Evolutionary conservation across 1,284 basidiomycete genomes (phyloP).

Genomic region (Naganishia albida): DNA sequence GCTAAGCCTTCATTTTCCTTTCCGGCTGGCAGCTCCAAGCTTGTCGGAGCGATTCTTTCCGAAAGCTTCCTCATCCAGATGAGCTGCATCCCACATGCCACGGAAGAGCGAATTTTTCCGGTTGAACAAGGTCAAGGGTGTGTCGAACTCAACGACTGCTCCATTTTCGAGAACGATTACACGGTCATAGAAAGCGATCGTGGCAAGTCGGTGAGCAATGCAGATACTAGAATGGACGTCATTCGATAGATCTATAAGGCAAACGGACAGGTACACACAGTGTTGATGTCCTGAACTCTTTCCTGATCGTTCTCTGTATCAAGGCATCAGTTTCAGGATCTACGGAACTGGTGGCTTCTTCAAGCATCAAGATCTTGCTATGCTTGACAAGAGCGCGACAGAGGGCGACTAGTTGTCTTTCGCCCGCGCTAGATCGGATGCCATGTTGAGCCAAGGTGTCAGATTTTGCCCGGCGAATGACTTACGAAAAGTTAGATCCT

Average conservation of each 20-base stretch:
- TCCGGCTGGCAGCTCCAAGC: no score
- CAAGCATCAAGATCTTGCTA: conserved; percentile 68
- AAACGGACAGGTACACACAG: conserved; percentile 33
- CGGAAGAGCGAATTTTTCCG: conserved; percentile 47
- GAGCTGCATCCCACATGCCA: conserved; percentile 42
- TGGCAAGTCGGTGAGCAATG: conserved; percentile 73
- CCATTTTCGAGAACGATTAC: conserved; percentile 51
- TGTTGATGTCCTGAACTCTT: conserved; percentile 61
- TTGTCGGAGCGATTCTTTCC: conserved; percentile 5
- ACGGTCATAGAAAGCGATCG: conserved; percentile 59
- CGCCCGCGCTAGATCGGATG: conserved; percentile 59
- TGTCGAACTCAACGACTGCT: conserved; percentile 48
- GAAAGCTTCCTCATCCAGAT: conserved; percentile 14
- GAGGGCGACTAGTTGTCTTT: conserved; percentile 59
- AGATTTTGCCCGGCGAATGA: not conserved
- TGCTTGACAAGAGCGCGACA: conserved; percentile 70
- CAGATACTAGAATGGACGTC: conserved; percentile 58
- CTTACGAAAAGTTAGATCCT: conserved; percentile 39
- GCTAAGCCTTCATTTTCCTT: no score
- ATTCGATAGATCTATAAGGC: conserved; percentile 11
- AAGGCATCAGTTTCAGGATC: conserved; percentile 77
- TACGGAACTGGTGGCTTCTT: conserved; percentile 46
- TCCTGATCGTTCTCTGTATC: conserved; percentile 71
- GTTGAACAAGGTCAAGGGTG: conserved; percentile 50
- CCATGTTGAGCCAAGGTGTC: conserved; percentile 53